These are phyloP conservation scores for Thielaviopsis punctulata DNA, from an alignment of 2,329 filamentous ascomycete species.

Conservation along the genomic window DNA sequence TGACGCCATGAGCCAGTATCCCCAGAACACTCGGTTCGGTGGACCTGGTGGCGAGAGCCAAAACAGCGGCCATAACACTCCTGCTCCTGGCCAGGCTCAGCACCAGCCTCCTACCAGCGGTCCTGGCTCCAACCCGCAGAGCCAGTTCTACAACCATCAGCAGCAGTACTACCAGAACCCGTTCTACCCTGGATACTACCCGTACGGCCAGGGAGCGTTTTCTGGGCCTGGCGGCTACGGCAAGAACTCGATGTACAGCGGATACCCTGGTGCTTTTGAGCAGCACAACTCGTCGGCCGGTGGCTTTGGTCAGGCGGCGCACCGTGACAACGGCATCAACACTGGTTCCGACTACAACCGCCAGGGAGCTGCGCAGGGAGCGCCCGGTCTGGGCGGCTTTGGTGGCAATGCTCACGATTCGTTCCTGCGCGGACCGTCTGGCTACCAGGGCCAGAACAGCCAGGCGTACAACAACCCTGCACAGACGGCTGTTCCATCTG, in stretches of 20 bases:
- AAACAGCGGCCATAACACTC: conserved; percentile 79
- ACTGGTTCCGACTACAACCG: conserved; percentile 38
- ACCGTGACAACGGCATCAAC: conserved; percentile 32
- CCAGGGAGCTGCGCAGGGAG: conserved; percentile 31
- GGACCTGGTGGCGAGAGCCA: conserved; percentile 49
- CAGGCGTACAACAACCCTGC: conserved; percentile 35
- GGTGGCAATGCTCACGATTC: conserved; percentile 31
- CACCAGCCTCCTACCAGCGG: conserved; percentile 23
- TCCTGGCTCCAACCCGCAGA: conserved; percentile 20
- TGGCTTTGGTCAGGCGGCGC: conserved; percentile 35
- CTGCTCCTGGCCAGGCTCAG: conserved; percentile 55
- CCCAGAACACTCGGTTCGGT: conserved; percentile 50
- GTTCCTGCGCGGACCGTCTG: conserved; percentile 34
- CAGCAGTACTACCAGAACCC: conserved; percentile 42
- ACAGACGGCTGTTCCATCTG: conserved; percentile 26
- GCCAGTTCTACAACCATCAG: conserved; percentile 38
- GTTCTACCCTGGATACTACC: conserved; percentile 45
- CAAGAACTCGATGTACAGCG: conserved; percentile 37
- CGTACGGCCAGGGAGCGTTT: conserved; percentile 31
- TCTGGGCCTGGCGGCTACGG: conserved; percentile 28
- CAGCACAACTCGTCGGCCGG: conserved; percentile 35
- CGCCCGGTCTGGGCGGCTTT: conserved; percentile 31
- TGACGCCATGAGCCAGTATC: conserved; percentile 51
- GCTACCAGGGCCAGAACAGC: conserved; percentile 36
- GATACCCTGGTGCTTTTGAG: conserved; percentile 40